Percentiles rank a stretch among this genome's conserved stretches.
Evolutionary conservation across 73 alveolate species (phyloP).

Genomic region (Uronychia binucleata): DNA sequence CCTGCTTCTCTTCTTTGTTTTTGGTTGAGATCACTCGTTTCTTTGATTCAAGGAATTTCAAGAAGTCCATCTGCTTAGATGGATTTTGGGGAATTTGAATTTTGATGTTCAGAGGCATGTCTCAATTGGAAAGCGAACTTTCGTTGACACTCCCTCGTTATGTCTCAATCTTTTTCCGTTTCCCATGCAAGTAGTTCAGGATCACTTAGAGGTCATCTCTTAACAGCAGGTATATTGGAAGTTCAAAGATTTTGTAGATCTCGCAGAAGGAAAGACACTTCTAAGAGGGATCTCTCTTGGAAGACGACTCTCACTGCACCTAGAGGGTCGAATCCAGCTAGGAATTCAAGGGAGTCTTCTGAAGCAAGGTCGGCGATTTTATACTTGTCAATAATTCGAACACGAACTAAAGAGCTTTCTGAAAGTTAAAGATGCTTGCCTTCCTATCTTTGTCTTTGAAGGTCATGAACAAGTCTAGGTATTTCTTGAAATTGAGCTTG

Average conservation of each 20-base stretch:
- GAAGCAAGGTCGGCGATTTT: neutral
- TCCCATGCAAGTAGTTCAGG: neutral
- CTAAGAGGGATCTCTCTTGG: neutral
- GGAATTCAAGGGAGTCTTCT: neutral
- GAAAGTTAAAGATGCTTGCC: neutral
- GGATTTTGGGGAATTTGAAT: no score
- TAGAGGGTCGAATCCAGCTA: no score
- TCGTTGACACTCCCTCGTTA: no score
- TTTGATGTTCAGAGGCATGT: no score
- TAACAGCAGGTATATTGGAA: neutral
- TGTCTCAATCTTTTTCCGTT: neutral
- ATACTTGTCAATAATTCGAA: neutral
- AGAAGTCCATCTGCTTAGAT: no score
- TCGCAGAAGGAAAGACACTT: neutral
- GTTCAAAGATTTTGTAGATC: neutral
- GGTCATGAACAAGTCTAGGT: neutral
- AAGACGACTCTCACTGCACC: no score
- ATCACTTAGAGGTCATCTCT: neutral
- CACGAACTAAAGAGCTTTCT: neutral
- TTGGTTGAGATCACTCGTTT: no score
- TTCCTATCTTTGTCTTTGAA: neutral
- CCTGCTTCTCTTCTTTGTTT: no score
- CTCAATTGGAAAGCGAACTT: no score
- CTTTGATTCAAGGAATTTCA: no score
- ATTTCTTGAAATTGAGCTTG: neutral